Base-by-base conservation (phyloP, 441 rosid genomes). In the Mallotus repandus region DNA sequence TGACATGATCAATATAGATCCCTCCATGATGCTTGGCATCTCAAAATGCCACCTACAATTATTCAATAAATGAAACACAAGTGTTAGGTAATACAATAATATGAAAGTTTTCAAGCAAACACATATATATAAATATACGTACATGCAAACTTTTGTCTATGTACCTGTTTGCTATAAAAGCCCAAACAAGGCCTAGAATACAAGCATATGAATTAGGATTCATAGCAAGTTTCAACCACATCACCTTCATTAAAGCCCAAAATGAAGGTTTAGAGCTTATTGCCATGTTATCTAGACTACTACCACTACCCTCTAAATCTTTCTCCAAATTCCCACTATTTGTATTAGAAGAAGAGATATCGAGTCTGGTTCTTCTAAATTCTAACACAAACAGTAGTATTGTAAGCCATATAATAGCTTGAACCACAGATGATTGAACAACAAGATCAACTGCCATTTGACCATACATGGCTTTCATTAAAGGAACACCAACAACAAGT, bases 191-290 rank as follows among this genome's bases (percentile, higher is more conserved):
- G 57, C 99, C 99, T 32, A 92, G 35, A 74, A 95, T 66, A 60
- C 99, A 92, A 66, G 98, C 94, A 73, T 92, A 92, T 12, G 86
- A 81, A 77, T 95, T 95, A 21, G 99, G 99, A 74, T 95, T 95
- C 82, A 73, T 80, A 16, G 89, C 93, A 50, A 95, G 74, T 81
- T 95, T 95, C 43, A 83, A 46, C 83, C 93, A 79, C 73, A 95
- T 97, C 52, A 74, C 70, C 75, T 84, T 89, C 89, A 92, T 83
- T 74, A 92, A 82, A 45, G 29, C n/a, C 88, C 86, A 54, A 69
- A 87, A 86, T 10, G 96, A 81, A 57, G 83, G 85, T 18, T 67
- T 53, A 14, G 48, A 35, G 22, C 19, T 12, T 3, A 8, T 16
- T 5, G 12, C 46, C 46, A 18, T 45, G 8, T 46, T 7, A 32